Base-by-base conservation (phyloP, 75 land plant species). In the Cupressus sempervirens region DNA sequence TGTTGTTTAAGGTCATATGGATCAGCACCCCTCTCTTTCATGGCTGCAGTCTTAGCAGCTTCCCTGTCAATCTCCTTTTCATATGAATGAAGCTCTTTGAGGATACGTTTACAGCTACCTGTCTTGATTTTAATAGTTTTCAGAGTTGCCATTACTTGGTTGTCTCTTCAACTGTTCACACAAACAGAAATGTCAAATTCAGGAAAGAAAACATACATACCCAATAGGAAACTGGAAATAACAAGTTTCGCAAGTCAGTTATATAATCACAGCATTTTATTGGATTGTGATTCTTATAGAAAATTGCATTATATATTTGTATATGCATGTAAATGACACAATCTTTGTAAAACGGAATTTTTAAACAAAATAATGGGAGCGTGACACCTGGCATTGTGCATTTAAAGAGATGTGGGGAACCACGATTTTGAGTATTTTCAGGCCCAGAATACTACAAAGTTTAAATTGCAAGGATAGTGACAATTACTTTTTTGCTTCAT, bases 1-100 rank as follows among this genome's bases (percentile, higher is more conserved):
- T 97, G 99, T 81, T 97, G 99, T 88, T 97, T 97, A 46, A 97
- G 92, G 85, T 97, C 99, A 83, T 94, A 91, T 20, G 94, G 98
- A 81, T 95, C 99, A 70, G 99, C 98, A 29, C 92, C 95, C 68
- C 91, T 91, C 65, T 96, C 99, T 68, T 93, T 92, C 99, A 97
- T 97, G 83, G 86, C 87, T 6, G 91, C 89, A 45, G 98, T 95
- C 84, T 97, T 97, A 38, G 94, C 91, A 72, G 94, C 87, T 83
- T 97, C 99, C 75, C 88, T 89, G 83, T 95, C 94, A 81, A 95
- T 97, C 86, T 97, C 99, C 79, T 94, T 91, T 92, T 95, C 99
- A 86, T 97, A 97, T 1, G 96, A 94, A 18, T 88, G 91, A 40
- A 97, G 88, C 92, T 97, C 99, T 89, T 97, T 97, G 56, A 94